Evolutionary conservation across 176 grass and related monocot species (phyloP), one percentile per base, ranked within the genome.

Genomic region (Poa annua): DNA sequence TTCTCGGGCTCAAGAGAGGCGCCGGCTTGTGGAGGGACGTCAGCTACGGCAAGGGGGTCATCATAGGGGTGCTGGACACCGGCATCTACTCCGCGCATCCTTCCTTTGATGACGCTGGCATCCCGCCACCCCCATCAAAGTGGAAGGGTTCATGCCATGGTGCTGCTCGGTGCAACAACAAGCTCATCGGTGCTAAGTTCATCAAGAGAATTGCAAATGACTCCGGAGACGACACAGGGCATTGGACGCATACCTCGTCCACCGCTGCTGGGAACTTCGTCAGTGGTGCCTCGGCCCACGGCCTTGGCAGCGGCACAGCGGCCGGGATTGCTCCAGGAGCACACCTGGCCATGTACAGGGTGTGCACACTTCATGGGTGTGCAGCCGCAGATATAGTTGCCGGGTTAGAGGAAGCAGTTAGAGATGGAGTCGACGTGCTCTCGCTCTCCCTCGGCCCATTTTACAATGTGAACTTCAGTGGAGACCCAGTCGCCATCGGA

Each of bases 341-440:
- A 11, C 85, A 93, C 77, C 15, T 93, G 7, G 88, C 91, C 19
- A 84, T 93, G 69, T 93, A 93, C 73, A 89, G 88, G 71, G 85
- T 85, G 6, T 92, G 91, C 82, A 72, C 42, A 29, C 57, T n/a
- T 20, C 26, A 66, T 1, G 81, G 81, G 19, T 90, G 91, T 62
- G 73, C 69, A 67, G 29, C 60, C 21, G 22, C 68, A 24, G 41
- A 90, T 61, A 11, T 88, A 15, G 65, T 93, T 0, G 88, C 88
- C 2, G 88, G 76, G 8, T 83, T 93, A 13, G 91, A 93, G 8
- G 83, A 65, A 17, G 88, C 88, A 1, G 73, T 93, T 7, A 48
- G 34, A 8, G 82, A 90, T 49, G 85, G 88, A 12, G 85, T 93
- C 2, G 82, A 90, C 44, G 66, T 93, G 5, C 48, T 93, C 16